Evolutionary conservation across 331 rosid genomes (phyloP), one percentile per base, ranked within the genome.

Genomic region (Quercus tomentella): DNA sequence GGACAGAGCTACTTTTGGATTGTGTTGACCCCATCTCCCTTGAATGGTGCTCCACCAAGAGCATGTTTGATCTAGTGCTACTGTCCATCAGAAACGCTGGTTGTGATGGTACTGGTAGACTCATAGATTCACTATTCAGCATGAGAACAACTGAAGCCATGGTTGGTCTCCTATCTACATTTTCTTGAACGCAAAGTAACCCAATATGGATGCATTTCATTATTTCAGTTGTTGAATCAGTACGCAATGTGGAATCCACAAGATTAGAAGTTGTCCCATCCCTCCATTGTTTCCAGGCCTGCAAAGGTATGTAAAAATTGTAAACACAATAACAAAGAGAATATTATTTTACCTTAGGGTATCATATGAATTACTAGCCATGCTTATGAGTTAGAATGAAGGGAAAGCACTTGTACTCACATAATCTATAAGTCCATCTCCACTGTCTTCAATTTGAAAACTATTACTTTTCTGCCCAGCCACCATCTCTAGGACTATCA

Each of bases 241-340:
- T 23, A 14, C 21, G 49, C 73, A 91, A 73, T 49, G 55, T 5
- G 11, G 86, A 78, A 82, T 89, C 92, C 70, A 82, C 51, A 16
- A 86, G 65, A 72, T 85, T 70, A 69, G 71, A 16, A 22, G 77
- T 7, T 28, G 41, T 75, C 23, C 89, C 88, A 2, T 74, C 68
- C 37, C 62, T 86, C 91, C 90, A 91, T 45, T 72, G 81, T 81
- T 49, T 81, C 93, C 93, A 89, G 22, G 81, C 77, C 91, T 91
- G 83, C 0, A 35, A 35, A 35, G 41, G 41, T 35, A 35, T 35
- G 41, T 6, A 1, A 35, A 35, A 35, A 6, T 35, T 6, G 8
- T 35, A 35, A 35, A 35, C 41, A 35, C 0, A 35, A 6, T 0
- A 35, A 35, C 78, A 83, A 78, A 43, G 51, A 8, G 51, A 41